Conservation (phyloP, 768 basidiomycete genomes). For the Lyophyllum atratum region DNA sequence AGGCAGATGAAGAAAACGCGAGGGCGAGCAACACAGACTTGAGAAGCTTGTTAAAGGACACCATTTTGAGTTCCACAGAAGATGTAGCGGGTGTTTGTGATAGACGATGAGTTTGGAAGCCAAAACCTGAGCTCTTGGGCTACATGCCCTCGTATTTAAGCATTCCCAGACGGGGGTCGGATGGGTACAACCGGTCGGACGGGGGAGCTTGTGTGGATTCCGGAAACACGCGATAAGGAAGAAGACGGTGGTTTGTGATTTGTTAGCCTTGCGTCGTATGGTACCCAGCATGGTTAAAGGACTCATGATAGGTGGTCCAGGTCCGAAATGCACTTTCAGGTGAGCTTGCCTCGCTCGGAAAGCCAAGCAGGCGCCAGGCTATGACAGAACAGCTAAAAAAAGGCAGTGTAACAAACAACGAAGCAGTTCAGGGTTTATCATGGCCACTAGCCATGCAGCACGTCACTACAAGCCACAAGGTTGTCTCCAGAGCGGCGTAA, state of each 20-base stretch:
- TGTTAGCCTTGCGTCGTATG: neutral
- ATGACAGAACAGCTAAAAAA: neutral
- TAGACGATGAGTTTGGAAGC: neutral
- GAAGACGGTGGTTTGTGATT: neutral
- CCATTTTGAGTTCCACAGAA: slow-evolving; percentile 12
- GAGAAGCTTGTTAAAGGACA: slow-evolving; percentile 26
- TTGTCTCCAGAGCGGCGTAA: neutral
- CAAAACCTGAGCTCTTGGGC: neutral
- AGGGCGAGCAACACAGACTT: slow-evolving; percentile 26
- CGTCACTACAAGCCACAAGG: neutral
- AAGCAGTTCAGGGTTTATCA: neutral
- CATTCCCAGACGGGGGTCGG: neutral
- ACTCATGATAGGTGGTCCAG: neutral
- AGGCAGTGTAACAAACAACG: neutral
- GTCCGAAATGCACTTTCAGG: neutral
- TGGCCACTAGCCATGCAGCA: neutral
- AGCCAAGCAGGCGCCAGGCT: neutral
- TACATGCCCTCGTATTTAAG: neutral
- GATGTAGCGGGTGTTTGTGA: neutral
- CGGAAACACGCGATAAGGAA: neutral
- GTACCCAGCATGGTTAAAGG: too few relatives aligned
- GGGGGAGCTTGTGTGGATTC: neutral
- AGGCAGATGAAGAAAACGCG: slow-evolving; percentile 17
- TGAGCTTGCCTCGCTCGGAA: neutral
- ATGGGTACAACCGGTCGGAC: neutral